Evolutionary conservation across 2,329 filamentous ascomycete genomes (phyloP), one percentile per base, ranked within the genome.

Genomic region (Periconia sp.): DNA sequence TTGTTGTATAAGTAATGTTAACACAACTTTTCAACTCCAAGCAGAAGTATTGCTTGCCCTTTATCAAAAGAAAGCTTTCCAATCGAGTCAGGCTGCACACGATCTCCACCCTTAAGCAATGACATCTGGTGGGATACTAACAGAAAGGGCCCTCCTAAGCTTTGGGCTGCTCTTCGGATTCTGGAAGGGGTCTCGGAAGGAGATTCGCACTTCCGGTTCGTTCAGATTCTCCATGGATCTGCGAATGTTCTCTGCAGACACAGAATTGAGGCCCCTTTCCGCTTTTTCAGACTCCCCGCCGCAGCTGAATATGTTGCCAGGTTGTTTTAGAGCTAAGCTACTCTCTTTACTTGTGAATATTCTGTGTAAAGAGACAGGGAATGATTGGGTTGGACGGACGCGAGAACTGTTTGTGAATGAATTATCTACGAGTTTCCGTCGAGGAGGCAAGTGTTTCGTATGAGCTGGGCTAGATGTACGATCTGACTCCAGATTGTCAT

Each of bases 151-250:
- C n/a, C n/a, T n/a, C n/a, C n/a, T n/a, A n/a, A n/a, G n/a, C n/a
- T n/a, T n/a, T n/a, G n/a, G 24, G 8, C n/a, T 29, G 3, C 19
- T n/a, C 4, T 17, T 22, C 5, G 30, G 2, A 2, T 13, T 32
- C 26, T 18, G 15, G 19, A 38, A 46, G 2, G 43, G 43, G 13
- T 46, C 32, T 13, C 32, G 32, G 29, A 41, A 46, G n/a, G 17
- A 12, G 13, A 36, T 31, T 11, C 18, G 17, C 3, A 22, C 23
- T 15, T 31, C 31, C 17, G 24, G 15, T 13, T 17, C 24, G 17
- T 30, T n/a, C 15, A 33, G 3, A 4, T 25, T 29, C 16, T 30
- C 13, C 16, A 23, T 21, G 6, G 21, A 7, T 23, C 16, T 24
- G 3, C 18, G 5, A 12, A 23, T 15, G n/a, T n/a, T n/a, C n/a